Conservation (phyloP, 352 stramenopile species). For the Globisporangium uncinulatum region DNA sequence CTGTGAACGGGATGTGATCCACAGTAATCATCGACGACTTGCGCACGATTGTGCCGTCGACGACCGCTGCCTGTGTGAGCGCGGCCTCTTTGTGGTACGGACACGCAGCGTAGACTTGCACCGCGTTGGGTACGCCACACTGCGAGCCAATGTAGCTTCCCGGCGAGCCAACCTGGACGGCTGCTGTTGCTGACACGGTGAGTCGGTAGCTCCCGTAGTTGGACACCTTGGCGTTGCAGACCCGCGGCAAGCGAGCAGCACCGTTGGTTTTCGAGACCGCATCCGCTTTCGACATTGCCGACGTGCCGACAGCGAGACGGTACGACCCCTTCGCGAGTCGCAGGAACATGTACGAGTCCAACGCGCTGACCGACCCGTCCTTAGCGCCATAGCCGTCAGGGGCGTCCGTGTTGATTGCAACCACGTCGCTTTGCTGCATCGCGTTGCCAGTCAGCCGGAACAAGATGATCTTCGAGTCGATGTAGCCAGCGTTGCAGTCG, state of each 20-base stretch:
- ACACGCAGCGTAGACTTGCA: constrained; percentile 35
- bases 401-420: constrained; percentile 45
- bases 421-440: constrained; percentile 15
- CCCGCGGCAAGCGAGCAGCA: constrained; percentile 24
- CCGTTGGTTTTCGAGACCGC: constrained; percentile 38
- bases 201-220: constrained; percentile 70
- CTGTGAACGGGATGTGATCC: constrained; percentile 52
- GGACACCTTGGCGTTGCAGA: constrained; percentile 41
- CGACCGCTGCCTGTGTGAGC: constrained; percentile 20
- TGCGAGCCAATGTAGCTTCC: constrained; percentile 64
- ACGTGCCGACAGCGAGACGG: constrained; percentile 48
- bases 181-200: constrained; percentile 34
- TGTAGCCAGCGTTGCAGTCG: constrained; percentile 64
- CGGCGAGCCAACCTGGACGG: constrained; percentile 24
- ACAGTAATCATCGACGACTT: constrained; percentile 33
- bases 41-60: constrained; percentile 59
- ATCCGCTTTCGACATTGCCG: constrained; percentile 36
- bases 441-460: constrained; percentile 27
- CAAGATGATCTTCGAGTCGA: constrained; percentile 58
- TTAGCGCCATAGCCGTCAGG: constrained; percentile 28
- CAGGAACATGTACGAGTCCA: constrained; percentile 50
- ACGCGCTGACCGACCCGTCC: constrained; percentile 47
- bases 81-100: constrained; percentile 50
- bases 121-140: constrained; percentile 22
- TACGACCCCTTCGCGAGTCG: constrained; percentile 38